Percentiles rank a stretch among this genome's conserved stretches.
phyloP scores from a whole-genome alignment of 495 filamentous ascomycete species.

The Clohesyomyces aquaticus region DNA sequence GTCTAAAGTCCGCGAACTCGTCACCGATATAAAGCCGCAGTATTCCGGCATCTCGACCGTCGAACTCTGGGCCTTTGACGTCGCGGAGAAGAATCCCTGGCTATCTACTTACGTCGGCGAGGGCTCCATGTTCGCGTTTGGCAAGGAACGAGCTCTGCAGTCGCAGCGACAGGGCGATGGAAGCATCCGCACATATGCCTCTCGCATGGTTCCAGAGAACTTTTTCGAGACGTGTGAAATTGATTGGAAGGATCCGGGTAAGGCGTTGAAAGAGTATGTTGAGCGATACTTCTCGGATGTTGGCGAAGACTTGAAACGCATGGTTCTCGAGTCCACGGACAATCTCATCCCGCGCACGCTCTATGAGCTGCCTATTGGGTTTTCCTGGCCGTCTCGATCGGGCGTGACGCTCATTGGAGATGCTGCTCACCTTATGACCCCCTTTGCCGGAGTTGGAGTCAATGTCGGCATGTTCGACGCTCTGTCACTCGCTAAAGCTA shows the following conservation, averaged over 20 bases:
- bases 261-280: neutral
- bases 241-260: constrained; percentile 1
- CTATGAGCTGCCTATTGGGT: constrained; percentile 38
- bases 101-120: constrained; percentile 21
- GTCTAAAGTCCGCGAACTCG: constrained; percentile 32
- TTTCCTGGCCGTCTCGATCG: constrained; percentile 19
- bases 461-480: constrained; percentile 39
- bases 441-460: constrained; percentile 39
- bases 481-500: constrained; percentile 24
- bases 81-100: constrained; percentile 16
- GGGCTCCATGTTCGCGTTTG: constrained; percentile 36
- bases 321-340: constrained; percentile 15
- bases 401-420: constrained; percentile 41
- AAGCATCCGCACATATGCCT: constrained; percentile 49
- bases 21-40: constrained; percentile 26
- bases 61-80: constrained; percentile 37
- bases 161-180: constrained; percentile 50
- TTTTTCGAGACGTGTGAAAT: constrained; percentile 31
- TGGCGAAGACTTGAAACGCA: neutral
- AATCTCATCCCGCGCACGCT: constrained; percentile 17
- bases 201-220: constrained; percentile 45
- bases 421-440: constrained; percentile 39
- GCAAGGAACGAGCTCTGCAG: constrained; percentile 42
- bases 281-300: constrained; percentile 10
- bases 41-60: constrained; percentile 37